Evolutionary conservation across 1,284 basidiomycete genomes (phyloP), one percentile per base, ranked within the genome.

Genomic region (Ganoderma boninense): DNA sequence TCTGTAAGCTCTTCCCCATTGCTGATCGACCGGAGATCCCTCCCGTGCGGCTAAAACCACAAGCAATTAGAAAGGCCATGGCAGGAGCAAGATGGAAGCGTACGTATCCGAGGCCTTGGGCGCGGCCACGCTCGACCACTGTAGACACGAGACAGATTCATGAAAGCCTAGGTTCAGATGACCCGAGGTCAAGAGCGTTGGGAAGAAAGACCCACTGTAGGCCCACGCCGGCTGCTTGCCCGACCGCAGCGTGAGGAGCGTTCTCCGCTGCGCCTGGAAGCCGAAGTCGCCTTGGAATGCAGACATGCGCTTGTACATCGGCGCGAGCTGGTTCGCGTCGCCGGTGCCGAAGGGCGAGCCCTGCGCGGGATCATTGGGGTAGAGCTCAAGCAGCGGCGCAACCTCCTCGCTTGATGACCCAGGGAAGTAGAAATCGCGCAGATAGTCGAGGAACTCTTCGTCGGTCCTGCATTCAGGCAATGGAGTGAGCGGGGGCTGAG

Each of bases 231-330:
- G 78, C 71, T 87, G 86, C 64, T 83, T 83, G 0, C 75, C 78
- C 0, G 84, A 80, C 0, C 77, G 79, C 29, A 81, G 76, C 43
- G 85, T 23, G 32, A 73, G 61, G 54, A 74, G 64, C 32, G 54
- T 67, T 4, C 73, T 66, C 42, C 87, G 79, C 2, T 85, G 85
- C 0, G 81, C 86, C 63, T 87, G 86, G 76, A 89, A 87, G n/a
- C 76, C 69, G n/a, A 77, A 56, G 60, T 81, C 80, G 10, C 79
- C 78, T 60, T 76, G 72, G 46, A 80, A 71, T 3, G 79, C 76
- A 11, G 79, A 77, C 35, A 79, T 66, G 11, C 80, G 72, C 69
- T 79, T 78, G 73, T 70, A 80, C 66, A 78, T 70, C 2, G 75
- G 71, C 20, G 73, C 68, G 54, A 77, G 61, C n/a, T 64, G 54